A percentile compares a stretch with the other conserved stretches of the same genome.
phyloP scores from a whole-genome alignment of 148 eudicot species.

The Linanthus parryae region DNA sequence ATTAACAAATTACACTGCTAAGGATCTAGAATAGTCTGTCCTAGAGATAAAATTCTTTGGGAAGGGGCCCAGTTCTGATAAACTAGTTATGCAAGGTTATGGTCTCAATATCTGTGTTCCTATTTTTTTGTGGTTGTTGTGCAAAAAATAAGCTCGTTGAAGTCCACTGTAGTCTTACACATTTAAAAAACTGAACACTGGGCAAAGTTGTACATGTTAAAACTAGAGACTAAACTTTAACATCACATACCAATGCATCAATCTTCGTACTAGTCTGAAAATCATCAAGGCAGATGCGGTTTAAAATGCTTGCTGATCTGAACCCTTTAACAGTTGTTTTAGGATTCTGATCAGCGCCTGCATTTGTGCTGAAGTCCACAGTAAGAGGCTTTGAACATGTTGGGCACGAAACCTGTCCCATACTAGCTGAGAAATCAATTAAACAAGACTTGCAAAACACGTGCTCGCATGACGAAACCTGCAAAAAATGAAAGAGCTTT shows the following conservation, averaged over 20 bases:
- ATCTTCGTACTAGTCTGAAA: conserved; percentile 97
- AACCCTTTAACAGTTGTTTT: conserved; percentile 59
- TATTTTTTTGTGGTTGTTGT: too few relatives aligned
- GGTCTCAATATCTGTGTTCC: too few relatives aligned
- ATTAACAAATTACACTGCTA: too few relatives aligned
- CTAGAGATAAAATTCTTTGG: too few relatives aligned
- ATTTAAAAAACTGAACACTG: too few relatives aligned
- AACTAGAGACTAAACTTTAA: too few relatives aligned
- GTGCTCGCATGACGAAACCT: conserved; percentile 83
- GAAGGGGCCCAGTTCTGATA: too few relatives aligned
- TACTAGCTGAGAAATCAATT: conserved; percentile 52
- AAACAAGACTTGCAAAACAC: conserved; percentile 76
- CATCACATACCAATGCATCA: conserved; percentile 83
- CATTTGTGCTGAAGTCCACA: conserved; percentile 65
- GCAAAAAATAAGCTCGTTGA: too few relatives aligned
- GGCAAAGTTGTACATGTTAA: too few relatives aligned
- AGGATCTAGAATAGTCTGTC: too few relatives aligned
- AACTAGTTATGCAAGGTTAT: too few relatives aligned
- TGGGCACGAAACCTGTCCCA: conserved; percentile 69
- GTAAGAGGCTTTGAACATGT: conserved; percentile 83
- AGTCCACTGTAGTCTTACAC: too few relatives aligned
- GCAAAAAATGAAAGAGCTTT: conserved; percentile 7
- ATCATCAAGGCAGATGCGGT: conserved; percentile 62
- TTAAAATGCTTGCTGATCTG: conserved; percentile 76
- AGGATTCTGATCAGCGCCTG: conserved; percentile 33